Conservation (phyloP, 768 basidiomycete species). For the Boletus rubescentipes region DNA sequence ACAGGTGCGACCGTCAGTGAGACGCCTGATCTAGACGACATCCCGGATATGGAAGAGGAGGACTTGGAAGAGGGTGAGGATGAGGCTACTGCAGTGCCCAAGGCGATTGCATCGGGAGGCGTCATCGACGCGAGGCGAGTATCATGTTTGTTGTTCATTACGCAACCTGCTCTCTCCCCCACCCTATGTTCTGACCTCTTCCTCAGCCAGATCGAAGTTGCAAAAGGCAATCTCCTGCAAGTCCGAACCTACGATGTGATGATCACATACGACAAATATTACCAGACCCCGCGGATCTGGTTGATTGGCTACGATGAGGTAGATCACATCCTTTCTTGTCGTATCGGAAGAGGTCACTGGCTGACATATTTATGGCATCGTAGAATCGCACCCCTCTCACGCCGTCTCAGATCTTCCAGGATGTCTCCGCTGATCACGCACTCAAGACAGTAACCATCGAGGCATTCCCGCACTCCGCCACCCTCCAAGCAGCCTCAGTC, state of each 20-base stretch:
- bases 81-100: conserved; percentile 75
- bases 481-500: conserved; percentile 86
- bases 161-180: background rate
- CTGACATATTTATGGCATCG: background rate
- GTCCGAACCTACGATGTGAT: conserved; percentile 99
- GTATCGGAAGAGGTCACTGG: background rate
- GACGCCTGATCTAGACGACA: conserved; percentile 94
- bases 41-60: conserved; percentile 99
- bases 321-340: conserved; percentile 8
- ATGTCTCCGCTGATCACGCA: conserved; percentile 95
- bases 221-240: conserved; percentile 84
- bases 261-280: conserved; percentile 99
- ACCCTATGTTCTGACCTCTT: background rate
- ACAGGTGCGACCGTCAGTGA: conserved; percentile 41
- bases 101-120: conserved; percentile 32
- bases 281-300: conserved; percentile 98
- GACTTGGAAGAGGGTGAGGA: conserved; percentile 84
- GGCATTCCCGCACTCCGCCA: conserved; percentile 89
- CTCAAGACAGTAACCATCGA: conserved; percentile 99
- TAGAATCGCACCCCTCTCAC: conserved; percentile 88
- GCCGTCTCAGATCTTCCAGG: conserved; percentile 92
- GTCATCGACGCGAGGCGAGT: conserved; percentile 53
- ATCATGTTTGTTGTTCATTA: background rate
- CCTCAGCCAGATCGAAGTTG: conserved; percentile 57
- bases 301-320: conserved; percentile 97